Percentiles rank a stretch among this genome's conserved stretches.
Evolutionary conservation across 106 monocot genomes (phyloP).

Genomic region (Phalaenopsis equestris): DNA sequence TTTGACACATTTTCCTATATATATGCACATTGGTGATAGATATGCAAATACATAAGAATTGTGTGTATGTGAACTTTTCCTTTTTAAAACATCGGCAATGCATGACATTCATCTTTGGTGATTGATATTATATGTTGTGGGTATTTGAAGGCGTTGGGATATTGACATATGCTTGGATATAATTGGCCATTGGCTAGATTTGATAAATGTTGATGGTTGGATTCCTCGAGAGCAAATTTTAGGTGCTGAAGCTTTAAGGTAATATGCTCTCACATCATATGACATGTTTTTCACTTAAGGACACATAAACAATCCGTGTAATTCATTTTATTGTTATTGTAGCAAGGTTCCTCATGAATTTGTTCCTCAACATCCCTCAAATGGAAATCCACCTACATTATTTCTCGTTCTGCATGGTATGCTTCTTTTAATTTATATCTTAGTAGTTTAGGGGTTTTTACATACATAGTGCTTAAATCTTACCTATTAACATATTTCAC

Average conservation of each 20-base stretch:
- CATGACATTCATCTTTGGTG: not conserved
- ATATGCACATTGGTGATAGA: no score
- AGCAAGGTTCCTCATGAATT: constrained; percentile 93
- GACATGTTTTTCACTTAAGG: not conserved
- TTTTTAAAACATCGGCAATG: not conserved
- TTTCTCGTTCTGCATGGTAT: constrained; percentile 85
- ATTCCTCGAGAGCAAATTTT: constrained; percentile 97
- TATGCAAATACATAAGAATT: no score
- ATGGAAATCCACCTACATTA: constrained; percentile 95
- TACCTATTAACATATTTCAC: no score
- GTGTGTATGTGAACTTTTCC: no score
- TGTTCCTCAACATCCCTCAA: constrained; percentile 88
- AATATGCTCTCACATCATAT: constrained; percentile 4
- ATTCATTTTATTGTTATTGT: constrained; percentile 10
- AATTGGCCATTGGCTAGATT: constrained; percentile 96
- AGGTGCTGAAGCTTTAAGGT: constrained; percentile 97
- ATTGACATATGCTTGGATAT: constrained; percentile 77
- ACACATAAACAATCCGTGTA: not conserved
- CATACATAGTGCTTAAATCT: no score
- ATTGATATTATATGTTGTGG: constrained; percentile 5
- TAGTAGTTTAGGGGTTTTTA: not conserved
- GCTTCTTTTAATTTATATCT: not conserved
- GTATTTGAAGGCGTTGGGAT: constrained; percentile 77
- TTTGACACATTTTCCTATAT: no score
- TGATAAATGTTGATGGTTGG: constrained; percentile 94